phyloP scores from a whole-genome alignment of 176 grass and related monocot species.

The Rhynchospora pubera region DNA sequence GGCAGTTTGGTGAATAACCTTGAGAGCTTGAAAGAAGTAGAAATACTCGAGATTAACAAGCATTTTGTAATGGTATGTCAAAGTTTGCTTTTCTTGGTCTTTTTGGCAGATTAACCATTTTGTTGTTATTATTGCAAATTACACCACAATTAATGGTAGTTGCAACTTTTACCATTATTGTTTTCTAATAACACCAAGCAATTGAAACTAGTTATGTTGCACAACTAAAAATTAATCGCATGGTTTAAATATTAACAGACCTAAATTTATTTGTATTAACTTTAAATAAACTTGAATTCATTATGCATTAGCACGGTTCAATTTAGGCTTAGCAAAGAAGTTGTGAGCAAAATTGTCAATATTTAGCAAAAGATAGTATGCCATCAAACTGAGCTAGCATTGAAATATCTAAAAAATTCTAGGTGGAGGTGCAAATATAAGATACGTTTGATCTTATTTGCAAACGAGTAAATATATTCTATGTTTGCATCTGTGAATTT shows the following conservation, averaged over 20 bases:
- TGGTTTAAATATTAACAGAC: not conserved
- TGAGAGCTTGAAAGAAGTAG: constrained; percentile 1
- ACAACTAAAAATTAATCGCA: not conserved
- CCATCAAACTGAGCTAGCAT: not conserved
- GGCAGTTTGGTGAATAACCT: constrained; percentile 1
- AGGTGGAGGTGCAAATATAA: not conserved
- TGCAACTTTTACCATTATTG: not conserved
- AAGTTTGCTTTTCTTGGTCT: not conserved
- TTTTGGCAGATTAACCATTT: not conserved
- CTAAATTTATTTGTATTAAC: not conserved
- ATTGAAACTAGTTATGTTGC: not conserved
- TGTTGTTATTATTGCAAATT: not conserved
- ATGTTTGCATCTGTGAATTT: not conserved
- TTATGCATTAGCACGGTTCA: not conserved
- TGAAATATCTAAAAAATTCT: not conserved
- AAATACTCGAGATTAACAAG: constrained; percentile 18
- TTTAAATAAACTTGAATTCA: not conserved
- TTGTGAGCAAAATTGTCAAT: not conserved
- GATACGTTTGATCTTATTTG: not conserved
- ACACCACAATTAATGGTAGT: not conserved
- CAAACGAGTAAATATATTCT: not conserved
- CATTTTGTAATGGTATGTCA: constrained; percentile 17
- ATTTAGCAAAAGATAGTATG: not conserved
- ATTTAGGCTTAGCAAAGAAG: not conserved
- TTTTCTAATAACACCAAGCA: not conserved